Conservation (phyloP, 495 filamentous ascomycete genomes). For the Pyrenopolyporus hunteri region DNA sequence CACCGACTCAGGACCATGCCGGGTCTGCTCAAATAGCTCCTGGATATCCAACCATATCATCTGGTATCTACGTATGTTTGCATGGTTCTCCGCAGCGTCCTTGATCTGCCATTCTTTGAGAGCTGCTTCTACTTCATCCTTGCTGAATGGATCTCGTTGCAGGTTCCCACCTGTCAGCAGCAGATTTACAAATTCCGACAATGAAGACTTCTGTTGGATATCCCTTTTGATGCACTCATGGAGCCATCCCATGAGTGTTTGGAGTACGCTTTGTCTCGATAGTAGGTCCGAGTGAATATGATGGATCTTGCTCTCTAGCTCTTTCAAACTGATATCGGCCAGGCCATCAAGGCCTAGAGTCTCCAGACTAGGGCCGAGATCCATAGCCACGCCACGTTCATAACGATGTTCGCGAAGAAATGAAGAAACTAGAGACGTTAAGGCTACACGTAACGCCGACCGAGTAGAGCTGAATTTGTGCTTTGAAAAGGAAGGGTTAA, state of each 20-base stretch:
- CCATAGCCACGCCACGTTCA: conserved; percentile 22
- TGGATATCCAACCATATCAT: conserved; percentile 36
- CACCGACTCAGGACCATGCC: not conserved
- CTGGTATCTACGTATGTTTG: conserved; percentile 36
- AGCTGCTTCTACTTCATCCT: conserved; percentile 23
- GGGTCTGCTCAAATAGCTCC: conserved; percentile 2
- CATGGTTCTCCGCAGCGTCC: conserved; percentile 21
- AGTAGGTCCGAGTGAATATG: not conserved
- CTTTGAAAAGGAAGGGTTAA: not conserved
- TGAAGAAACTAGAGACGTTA: not conserved
- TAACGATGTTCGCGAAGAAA: not conserved
- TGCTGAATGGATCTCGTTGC: conserved; percentile 7
- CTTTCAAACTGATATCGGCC: conserved; percentile 25
- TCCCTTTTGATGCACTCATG: conserved; percentile 41
- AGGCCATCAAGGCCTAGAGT: conserved; percentile 3
- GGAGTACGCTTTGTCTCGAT: conserved; percentile 26
- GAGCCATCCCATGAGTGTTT: conserved; percentile 43
- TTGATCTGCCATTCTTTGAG: conserved; percentile 41
- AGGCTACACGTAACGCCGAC: not conserved
- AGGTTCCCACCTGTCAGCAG: conserved; percentile 14
- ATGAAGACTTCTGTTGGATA: conserved; percentile 24
- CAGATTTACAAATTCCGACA: conserved; percentile 27
- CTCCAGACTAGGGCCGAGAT: not conserved
- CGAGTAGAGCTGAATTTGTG: not conserved
- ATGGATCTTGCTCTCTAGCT: conserved; percentile 28